phyloP scores from a whole-genome alignment of 2,329 filamentous ascomycete species.

The Penicillium sp. region DNA sequence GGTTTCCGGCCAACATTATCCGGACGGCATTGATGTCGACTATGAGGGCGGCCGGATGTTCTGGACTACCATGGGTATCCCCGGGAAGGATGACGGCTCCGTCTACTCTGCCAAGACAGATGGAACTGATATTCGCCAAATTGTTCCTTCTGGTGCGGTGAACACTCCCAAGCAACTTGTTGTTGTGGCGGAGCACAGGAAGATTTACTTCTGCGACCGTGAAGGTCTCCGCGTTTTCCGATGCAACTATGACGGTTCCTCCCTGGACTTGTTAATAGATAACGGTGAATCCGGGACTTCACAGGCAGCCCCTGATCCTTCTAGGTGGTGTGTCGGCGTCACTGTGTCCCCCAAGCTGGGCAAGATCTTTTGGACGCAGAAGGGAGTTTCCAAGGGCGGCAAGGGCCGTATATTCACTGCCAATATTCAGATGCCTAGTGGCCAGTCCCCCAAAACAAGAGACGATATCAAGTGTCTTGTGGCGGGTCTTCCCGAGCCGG shows the following conservation, averaged over 20 bases:
- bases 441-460: constrained; percentile 34
- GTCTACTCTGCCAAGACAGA: constrained; percentile 49
- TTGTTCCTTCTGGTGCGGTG: constrained; percentile 48
- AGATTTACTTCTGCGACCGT: constrained; percentile 47
- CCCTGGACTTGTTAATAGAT: constrained; percentile 27
- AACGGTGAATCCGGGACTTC: constrained; percentile 17
- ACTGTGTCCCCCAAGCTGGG: constrained; percentile 45
- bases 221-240: constrained; percentile 43
- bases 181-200: constrained; percentile 17
- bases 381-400: constrained; percentile 54
- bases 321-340: constrained; percentile 58
- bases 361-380: constrained; percentile 62
- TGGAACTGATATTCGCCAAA: constrained; percentile 44
- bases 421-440: constrained; percentile 41
- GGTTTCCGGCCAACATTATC: constrained; percentile 28
- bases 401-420: constrained; percentile 58
- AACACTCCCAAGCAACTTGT: constrained; percentile 53
- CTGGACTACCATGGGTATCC: constrained; percentile 54
- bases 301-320: constrained; percentile 14
- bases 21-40: constrained; percentile 50
- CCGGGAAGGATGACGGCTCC: constrained; percentile 41
- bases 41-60: constrained; percentile 41
- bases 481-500: constrained; percentile 53
- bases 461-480: constrained; percentile 49
- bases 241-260: constrained; percentile 36